These are phyloP conservation scores for Litchi chinensis DNA, from an alignment of 345 rosid genomes.

Conservation along the genomic window DNA sequence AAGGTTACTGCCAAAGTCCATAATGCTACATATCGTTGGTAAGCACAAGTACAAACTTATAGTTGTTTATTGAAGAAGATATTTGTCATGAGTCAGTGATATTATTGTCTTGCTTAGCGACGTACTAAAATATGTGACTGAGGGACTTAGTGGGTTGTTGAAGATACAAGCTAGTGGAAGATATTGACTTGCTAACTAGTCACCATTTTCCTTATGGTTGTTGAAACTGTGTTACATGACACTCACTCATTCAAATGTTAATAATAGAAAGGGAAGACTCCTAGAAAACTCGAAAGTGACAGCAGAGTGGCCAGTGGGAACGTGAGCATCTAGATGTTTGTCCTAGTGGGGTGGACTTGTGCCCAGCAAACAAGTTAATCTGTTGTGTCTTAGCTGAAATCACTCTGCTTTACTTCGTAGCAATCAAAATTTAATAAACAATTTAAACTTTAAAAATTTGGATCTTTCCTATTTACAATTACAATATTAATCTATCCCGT, in stretches of 20 bases:
- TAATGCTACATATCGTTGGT: not conserved
- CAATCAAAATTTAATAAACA: not conserved
- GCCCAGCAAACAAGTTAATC: not conserved
- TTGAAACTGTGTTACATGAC: not conserved
- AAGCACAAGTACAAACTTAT: not conserved
- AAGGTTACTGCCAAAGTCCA: not conserved
- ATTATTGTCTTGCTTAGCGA: not conserved
- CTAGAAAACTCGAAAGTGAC: not conserved
- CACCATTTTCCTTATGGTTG: not conserved
- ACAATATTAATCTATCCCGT: not conserved
- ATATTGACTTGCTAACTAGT: conserved; percentile 1
- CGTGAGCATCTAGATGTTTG: not conserved
- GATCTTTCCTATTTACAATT: not conserved
- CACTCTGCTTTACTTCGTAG: not conserved
- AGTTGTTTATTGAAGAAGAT: not conserved
- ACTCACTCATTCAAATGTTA: not conserved
- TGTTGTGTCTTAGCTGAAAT: not conserved
- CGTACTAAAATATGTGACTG: not conserved
- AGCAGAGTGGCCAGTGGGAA: not conserved
- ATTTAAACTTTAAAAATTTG: not conserved
- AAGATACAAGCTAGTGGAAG: conserved; percentile 7
- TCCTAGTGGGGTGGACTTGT: conserved; percentile 2
- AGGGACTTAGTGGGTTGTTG: conserved; percentile 16
- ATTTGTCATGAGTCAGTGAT: not conserved
- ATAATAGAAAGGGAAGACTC: conserved; percentile 13